Conservation (phyloP, 106 monocot genomes). For the Agapanthus africanus region DNA sequence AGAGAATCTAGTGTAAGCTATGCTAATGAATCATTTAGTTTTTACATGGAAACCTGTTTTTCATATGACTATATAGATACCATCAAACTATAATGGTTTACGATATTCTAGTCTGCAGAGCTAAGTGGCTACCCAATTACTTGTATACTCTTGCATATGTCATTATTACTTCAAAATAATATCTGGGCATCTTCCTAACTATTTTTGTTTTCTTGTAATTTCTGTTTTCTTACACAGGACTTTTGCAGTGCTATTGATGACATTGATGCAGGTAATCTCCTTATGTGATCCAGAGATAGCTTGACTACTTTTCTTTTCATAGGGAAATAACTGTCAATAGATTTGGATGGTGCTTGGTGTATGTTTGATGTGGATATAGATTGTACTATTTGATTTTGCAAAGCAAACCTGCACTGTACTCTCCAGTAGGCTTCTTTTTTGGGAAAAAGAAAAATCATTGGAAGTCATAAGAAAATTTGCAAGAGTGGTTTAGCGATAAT, state of each 20-base stretch:
- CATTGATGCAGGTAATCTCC: conserved; percentile 66
- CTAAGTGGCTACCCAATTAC: neutral
- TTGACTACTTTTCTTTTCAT: neutral
- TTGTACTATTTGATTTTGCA: too few species aligned
- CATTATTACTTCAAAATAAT: neutral
- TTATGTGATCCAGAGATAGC: neutral
- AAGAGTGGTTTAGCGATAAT: too few species aligned
- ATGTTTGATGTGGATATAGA: neutral
- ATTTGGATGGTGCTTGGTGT: neutral
- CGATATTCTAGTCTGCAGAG: neutral
- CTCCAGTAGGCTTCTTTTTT: too few species aligned
- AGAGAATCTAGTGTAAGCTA: conserved; percentile 60
- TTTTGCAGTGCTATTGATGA: conserved; percentile 64
- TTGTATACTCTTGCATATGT: neutral
- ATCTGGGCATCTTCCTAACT: neutral
- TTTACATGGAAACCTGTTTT: neutral
- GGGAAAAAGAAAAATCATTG: too few species aligned
- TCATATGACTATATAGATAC: neutral
- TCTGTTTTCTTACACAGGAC: conserved; percentile 43
- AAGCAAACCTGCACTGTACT: too few species aligned
- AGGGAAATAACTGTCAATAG: neutral
- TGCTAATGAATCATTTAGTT: neutral
- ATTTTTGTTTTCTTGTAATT: neutral
- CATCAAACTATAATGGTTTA: neutral
- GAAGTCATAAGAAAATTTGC: too few species aligned